These are phyloP conservation scores for Escovopsis sp. DNA, from an alignment of 2,329 filamentous ascomycete species.

Conservation along the genomic window DNA sequence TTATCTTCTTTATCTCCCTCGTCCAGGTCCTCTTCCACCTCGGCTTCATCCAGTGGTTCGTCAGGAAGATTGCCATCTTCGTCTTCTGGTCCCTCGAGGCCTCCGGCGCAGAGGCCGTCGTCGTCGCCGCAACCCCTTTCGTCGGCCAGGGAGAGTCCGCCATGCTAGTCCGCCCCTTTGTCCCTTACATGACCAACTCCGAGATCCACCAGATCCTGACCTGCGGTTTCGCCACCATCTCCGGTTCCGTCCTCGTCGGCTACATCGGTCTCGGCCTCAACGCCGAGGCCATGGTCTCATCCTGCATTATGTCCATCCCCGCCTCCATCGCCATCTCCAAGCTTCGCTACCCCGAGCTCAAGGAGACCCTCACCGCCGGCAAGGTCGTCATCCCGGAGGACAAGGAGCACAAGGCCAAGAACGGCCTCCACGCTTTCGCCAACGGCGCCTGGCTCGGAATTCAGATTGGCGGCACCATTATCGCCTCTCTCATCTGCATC, in stretches of 20 bases:
- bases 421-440: conserved; percentile 71
- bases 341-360: conserved; percentile 75
- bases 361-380: conserved; percentile 73
- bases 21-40: conserved; percentile 75
- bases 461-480: conserved; percentile 75
- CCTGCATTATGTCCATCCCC: conserved; percentile 91
- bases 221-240: conserved; percentile 84
- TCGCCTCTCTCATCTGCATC: conserved; percentile 68
- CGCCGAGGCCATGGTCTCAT: conserved; percentile 72
- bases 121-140: conserved; percentile 83
- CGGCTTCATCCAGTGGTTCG: conserved; percentile 76
- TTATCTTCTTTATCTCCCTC: conserved; percentile 93
- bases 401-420: conserved; percentile 59
- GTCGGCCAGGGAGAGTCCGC: conserved; percentile 90
- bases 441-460: conserved; percentile 76
- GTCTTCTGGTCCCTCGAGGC: conserved; percentile 85
- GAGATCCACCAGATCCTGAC: conserved; percentile 90
- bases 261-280: conserved; percentile 78
- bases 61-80: conserved; percentile 73
- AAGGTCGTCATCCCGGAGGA: conserved; percentile 70
- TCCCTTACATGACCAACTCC: conserved; percentile 69
- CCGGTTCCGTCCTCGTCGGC: conserved; percentile 71
- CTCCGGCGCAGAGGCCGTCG: conserved; percentile 84
- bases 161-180: conserved; percentile 81
- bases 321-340: conserved; percentile 82